These are phyloP conservation scores for Calonectria honghensis DNA, from an alignment of 2,329 filamentous ascomycete species.

Conservation along the genomic window DNA sequence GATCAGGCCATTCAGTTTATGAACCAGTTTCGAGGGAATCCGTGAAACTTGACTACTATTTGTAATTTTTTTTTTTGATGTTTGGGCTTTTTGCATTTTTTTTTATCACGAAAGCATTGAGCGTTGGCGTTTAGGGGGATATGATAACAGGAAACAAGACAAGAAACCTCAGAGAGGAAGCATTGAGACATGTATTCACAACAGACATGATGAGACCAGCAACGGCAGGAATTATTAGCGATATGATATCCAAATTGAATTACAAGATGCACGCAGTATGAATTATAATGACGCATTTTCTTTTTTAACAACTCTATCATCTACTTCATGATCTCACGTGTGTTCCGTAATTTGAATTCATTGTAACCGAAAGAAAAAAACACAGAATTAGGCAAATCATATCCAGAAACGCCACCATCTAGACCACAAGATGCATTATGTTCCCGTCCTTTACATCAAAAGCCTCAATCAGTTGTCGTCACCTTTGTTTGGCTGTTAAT, in stretches of 20 bases:
- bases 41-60: constrained; percentile 45
- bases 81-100: constrained; percentile 38
- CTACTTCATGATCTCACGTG: constrained; percentile 6
- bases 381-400: constrained; percentile 25
- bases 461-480: constrained; percentile 28
- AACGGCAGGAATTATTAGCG: constrained; percentile 38
- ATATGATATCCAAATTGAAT: constrained; percentile 51
- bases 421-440: constrained; percentile 33
- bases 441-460: constrained; percentile 20
- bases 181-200: constrained; percentile 39
- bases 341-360: background rate
- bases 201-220: constrained; percentile 33
- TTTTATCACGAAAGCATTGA: constrained; percentile 48
- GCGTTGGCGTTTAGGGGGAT: constrained; percentile 58
- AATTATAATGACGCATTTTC: background rate
- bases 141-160: constrained; percentile 24
- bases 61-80: constrained; percentile 28
- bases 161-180: constrained; percentile 33
- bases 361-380: constrained; percentile 23
- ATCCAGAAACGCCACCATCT: constrained; percentile 52
- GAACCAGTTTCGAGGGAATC: constrained; percentile 71
- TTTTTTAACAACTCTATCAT: constrained; percentile 32
- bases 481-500: constrained; percentile 26
- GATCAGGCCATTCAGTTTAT: constrained; percentile 88
- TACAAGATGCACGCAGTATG: constrained; percentile 36